Evolutionary conservation across 2,329 filamentous ascomycete genomes (phyloP).

Genomic region (Escovopsis sp.): DNA sequence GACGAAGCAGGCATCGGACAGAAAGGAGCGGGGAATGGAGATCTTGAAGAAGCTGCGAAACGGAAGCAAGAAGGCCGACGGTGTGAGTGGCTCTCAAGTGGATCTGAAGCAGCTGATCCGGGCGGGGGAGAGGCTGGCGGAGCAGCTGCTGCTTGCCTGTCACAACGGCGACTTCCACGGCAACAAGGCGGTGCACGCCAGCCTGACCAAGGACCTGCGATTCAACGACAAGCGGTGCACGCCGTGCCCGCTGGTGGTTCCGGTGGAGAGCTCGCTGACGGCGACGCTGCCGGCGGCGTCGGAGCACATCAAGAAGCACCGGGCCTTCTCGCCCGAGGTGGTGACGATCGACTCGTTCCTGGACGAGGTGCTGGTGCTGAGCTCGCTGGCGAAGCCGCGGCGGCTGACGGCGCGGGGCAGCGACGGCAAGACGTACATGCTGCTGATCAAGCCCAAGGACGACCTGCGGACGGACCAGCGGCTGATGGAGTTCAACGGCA

Average conservation of each 20-base stretch:
- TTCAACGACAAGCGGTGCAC: conserved; percentile 69
- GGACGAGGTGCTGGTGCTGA: conserved; percentile 80
- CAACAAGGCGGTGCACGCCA: conserved; percentile 54
- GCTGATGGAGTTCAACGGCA: conserved; percentile 96
- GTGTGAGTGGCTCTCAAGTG: conserved; percentile 17
- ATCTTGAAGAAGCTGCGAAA: conserved; percentile 36
- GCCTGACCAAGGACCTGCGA: conserved; percentile 59
- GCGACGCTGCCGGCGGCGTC: conserved; percentile 64
- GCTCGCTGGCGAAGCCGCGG: conserved; percentile 81
- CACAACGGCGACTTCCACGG: conserved; percentile 59
- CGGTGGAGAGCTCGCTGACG: conserved; percentile 71
- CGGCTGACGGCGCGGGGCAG: conserved; percentile 80
- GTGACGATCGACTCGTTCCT: conserved; percentile 69
- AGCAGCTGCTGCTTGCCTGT: conserved; percentile 68
- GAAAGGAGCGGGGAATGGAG: conserved; percentile 37
- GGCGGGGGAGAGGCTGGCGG: conserved; percentile 68
- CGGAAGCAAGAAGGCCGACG: conserved; percentile 36
- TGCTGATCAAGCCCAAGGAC: conserved; percentile 95
- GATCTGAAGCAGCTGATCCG: conserved; percentile 61
- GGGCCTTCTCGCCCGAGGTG: conserved; percentile 74
- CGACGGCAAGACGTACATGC: conserved; percentile 75
- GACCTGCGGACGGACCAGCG: conserved; percentile 95
- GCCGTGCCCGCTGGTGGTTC: conserved; percentile 76
- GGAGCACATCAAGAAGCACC: conserved; percentile 61
- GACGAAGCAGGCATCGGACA: conserved; percentile 54